Conservation (phyloP, 208 protist species). For the Acanthamoeba polyphaga region DNA sequence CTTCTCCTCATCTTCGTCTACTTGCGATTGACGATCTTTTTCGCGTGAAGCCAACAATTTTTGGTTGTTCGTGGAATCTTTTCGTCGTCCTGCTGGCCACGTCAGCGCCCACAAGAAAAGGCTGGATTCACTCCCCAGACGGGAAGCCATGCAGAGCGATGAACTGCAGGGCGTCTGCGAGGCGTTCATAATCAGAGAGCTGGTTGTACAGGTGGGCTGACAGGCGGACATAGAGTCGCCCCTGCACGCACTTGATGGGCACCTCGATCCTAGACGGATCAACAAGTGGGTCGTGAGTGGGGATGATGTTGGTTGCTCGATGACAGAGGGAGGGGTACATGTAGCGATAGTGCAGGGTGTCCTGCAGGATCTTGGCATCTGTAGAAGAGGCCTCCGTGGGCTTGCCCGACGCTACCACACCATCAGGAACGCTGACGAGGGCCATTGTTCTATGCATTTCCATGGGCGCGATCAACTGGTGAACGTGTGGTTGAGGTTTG, state of each 20-base stretch:
- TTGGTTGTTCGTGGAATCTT: too few species aligned
- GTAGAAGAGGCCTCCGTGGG: neutral
- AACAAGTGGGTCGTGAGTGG: constrained; percentile 89
- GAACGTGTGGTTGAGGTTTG: neutral
- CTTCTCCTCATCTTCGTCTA: constrained; percentile 25
- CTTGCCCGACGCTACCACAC: neutral
- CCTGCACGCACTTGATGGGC: constrained; percentile 93
- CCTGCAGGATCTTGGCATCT: constrained; percentile 1
- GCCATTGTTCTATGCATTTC: constrained; percentile 1
- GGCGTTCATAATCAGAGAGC: constrained; percentile 91
- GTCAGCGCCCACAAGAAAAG: too few species aligned
- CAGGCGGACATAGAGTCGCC: constrained; percentile 91
- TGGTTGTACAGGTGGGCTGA: constrained; percentile 94
- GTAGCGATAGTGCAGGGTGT: neutral
- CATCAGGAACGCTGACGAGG: neutral
- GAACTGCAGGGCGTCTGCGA: constrained; percentile 53
- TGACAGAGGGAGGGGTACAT: neutral
- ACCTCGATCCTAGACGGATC: constrained; percentile 92
- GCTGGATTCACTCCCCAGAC: too few species aligned
- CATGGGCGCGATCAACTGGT: neutral
- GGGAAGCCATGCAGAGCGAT: too few species aligned
- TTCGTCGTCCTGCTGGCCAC: too few species aligned
- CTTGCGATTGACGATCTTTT: too few species aligned
- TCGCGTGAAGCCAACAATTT: too few species aligned
- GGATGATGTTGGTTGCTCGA: neutral